A percentile compares a stretch with the other conserved stretches of the same genome.
phyloP scores from a whole-genome alignment of 805 yeast species.

The Ogataea wickerhamii region DNA sequence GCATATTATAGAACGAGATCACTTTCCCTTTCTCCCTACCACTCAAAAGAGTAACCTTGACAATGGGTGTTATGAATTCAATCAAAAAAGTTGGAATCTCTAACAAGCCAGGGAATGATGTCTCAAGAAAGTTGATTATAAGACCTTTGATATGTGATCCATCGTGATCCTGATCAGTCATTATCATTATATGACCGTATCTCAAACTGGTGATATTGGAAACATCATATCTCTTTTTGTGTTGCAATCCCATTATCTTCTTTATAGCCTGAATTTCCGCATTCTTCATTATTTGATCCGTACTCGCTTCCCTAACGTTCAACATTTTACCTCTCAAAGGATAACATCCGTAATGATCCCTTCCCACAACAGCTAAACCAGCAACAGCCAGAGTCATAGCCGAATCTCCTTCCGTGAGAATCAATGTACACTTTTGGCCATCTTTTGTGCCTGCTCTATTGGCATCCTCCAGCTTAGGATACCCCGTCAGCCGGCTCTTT shows the following conservation, averaged over 20 bases:
- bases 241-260: slow-evolving; percentile 93
- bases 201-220: slow-evolving; percentile 70
- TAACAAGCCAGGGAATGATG: slow-evolving; percentile 89
- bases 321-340: slow-evolving; percentile 93
- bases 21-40: slow-evolving; percentile 51
- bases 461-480: slow-evolving; percentile 90
- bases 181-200: slow-evolving; percentile 96
- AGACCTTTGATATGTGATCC: slow-evolving; percentile 97
- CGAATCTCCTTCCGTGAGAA: slow-evolving; percentile 96
- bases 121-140: slow-evolving; percentile 86
- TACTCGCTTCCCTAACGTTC: slow-evolving; percentile 93
- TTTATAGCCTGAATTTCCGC: slow-evolving; percentile 93
- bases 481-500: slow-evolving; percentile 81
- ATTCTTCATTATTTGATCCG: slow-evolving; percentile 92
- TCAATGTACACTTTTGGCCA: slow-evolving; percentile 87
- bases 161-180: slow-evolving; percentile 99
- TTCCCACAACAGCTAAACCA: slow-evolving; percentile 91
- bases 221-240: slow-evolving; percentile 67
- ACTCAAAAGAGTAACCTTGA: slow-evolving; percentile 75
- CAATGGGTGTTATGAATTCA: slow-evolving; percentile 95
- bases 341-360: slow-evolving; percentile 92
- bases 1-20: slow-evolving; percentile 87
- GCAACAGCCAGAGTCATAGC: slow-evolving; percentile 90
- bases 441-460: slow-evolving; percentile 93
- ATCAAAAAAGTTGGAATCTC: slow-evolving; percentile 87